Percentiles rank a stretch among this genome's conserved stretches.
Conservation (phyloP, 768 basidiomycete genomes). For the Boletus sp. region DNA sequence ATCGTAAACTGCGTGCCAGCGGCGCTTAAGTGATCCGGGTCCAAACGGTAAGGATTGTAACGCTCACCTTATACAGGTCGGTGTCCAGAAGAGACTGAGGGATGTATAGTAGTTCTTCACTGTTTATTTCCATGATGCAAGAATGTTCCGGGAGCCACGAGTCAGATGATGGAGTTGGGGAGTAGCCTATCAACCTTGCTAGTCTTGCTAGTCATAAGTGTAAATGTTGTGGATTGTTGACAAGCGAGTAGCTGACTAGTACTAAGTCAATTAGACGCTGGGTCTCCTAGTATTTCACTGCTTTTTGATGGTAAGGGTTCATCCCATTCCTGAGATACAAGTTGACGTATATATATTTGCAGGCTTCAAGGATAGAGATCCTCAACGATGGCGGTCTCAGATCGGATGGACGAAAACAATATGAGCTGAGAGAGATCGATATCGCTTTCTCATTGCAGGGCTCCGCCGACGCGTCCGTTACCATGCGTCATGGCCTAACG, state of each 20-base stretch:
- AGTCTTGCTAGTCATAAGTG: no score
- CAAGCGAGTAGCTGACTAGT: no score
- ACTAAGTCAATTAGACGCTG: no score
- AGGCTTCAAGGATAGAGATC: conserved; percentile 65
- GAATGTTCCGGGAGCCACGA: no score
- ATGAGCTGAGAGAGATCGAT: conserved; percentile 79
- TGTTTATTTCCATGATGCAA: conserved; percentile 19
- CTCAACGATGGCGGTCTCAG: conserved; percentile 85
- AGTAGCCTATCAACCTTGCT: no score
- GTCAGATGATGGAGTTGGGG: no score
- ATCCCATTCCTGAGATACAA: not conserved
- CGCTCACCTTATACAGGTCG: conserved; percentile 84
- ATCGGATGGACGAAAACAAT: conserved; percentile 90
- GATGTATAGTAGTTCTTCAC: conserved; percentile 13
- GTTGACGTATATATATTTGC: not conserved
- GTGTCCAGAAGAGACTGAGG: conserved; percentile 78
- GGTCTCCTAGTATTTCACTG: no score
- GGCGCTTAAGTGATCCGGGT: not conserved
- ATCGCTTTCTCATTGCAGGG: conserved; percentile 77
- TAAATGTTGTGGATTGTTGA: no score
- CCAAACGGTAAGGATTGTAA: not conserved
- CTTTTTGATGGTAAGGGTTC: conserved; percentile 5
- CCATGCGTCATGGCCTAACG: conserved; percentile 86
- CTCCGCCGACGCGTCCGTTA: conserved; percentile 82
- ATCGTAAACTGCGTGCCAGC: conserved; percentile 68